Conservation (phyloP, 257 asterid species). For the Solanum sitiens region DNA sequence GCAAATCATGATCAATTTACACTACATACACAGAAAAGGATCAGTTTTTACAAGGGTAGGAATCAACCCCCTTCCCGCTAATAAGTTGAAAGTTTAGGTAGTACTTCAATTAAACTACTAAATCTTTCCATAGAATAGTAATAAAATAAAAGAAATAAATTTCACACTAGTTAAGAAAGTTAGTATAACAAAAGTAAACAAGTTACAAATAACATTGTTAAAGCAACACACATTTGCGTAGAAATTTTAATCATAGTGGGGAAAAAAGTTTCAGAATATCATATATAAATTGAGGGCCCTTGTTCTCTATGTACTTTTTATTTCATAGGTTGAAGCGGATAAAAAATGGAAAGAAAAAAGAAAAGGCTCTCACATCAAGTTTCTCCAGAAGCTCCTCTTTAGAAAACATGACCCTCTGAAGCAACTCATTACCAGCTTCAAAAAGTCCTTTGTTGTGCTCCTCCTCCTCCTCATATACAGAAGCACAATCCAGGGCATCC, state of each 20-base stretch:
- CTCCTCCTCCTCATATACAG: neutral
- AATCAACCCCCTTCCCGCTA: neutral
- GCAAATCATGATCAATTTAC: neutral
- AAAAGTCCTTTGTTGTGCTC: neutral
- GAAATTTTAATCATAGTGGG: too few relatives aligned
- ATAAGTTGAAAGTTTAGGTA: neutral
- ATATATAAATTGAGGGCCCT: neutral
- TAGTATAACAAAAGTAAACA: neutral
- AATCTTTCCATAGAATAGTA: neutral
- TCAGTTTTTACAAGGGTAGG: neutral
- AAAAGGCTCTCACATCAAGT: conserved; percentile 2
- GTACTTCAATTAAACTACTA: neutral
- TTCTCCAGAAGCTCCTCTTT: neutral
- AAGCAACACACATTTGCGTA: too few relatives aligned
- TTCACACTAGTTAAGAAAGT: neutral
- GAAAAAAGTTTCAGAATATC: neutral
- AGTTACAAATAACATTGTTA: too few relatives aligned
- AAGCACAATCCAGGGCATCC: neutral
- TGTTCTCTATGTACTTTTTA: neutral
- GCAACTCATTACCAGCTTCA: neutral
- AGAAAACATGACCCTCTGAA: neutral
- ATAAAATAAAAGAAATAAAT: neutral
- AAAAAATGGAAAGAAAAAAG: neutral
- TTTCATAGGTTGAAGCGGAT: neutral
- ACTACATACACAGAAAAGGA: neutral